Evolutionary conservation across 306 rosid species (phyloP), one percentile per base, ranked within the genome.

Genomic region (Ormosia semicastrata): DNA sequence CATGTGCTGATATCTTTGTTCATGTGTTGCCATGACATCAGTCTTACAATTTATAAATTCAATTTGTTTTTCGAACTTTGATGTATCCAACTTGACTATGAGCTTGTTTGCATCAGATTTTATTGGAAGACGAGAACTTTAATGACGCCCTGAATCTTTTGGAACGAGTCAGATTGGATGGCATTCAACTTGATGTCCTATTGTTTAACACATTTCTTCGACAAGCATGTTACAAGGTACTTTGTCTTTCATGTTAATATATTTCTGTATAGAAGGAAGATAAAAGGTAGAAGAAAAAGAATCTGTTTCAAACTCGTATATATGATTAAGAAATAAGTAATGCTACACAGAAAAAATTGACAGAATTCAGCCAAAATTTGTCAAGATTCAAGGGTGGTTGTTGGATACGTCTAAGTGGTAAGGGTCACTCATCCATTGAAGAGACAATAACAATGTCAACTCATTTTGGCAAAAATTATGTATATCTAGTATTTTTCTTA

Each of bases 101-200:
- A 68, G 80, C 59, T 76, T 87, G 65, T 66, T 85, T 80, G 75
- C 71, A 66, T 67, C 92, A 95, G 98, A 87, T 90, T 90, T 85
- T 87, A 49, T 64, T 95, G 94, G 75, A 81, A 65, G 80, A 79
- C 44, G 89, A 82, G 82, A 87, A 81, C 72, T 87, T 87, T 76
- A 67, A 70, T 80, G 95, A 90, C 78, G 92, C 94, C 59, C 50
- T 90, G 83, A 66, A 75, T 83, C 85, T 93, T 67, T 84, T 95
- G 94, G 92, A 90, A 81, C 92, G 41, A 87, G 86, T 87, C 43
- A 84, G 78, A 86, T 81, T 86, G 18, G 90, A 91, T 87, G 91
- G 91, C 80, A 77, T 77, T 68, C 73, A 83, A 68, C 86, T 88
- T 81, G 97, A 95, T 88, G 81, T 84, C 2, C 30, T 88, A 56